These are phyloP conservation scores for Cladochytrium replicatum DNA, from an alignment of 192 early-diverging fungal species.

Conservation along the genomic window DNA sequence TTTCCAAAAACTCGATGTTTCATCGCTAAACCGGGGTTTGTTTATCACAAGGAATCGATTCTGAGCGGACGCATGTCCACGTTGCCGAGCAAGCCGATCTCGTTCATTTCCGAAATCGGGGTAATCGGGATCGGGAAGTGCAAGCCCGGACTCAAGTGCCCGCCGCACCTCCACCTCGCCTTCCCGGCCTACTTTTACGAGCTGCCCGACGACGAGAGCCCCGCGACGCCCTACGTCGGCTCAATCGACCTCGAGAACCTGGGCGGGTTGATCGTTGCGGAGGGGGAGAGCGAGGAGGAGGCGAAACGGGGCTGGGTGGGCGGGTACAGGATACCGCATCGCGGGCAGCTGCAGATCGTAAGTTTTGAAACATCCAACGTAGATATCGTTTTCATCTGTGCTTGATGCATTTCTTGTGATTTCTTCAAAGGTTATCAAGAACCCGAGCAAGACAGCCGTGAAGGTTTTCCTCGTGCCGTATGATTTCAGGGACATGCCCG, in stretches of 20 bases:
- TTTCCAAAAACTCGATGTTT: no score
- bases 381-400: background rate
- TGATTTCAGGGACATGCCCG: conserved; percentile 66
- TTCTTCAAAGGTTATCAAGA: conserved; percentile 55
- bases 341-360: conserved; percentile 68
- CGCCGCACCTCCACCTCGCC: conserved; percentile 48
- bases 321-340: conserved; percentile 55
- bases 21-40: no score
- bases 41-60: no score
- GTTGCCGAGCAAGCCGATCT: conserved; percentile 60
- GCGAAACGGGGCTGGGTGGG: no score
- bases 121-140: conserved; percentile 57
- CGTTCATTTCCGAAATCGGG: conserved; percentile 61
- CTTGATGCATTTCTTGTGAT: background rate
- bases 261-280: no score
- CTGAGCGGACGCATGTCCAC: conserved; percentile 68
- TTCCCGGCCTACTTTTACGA: conserved; percentile 75
- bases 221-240: conserved; percentile 63
- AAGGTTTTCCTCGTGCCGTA: conserved; percentile 74
- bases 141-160: conserved; percentile 51
- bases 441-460: conserved; percentile 62
- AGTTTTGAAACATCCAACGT: conserved; percentile 12
- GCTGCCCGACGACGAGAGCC: conserved; percentile 39
- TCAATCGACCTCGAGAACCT: conserved; percentile 48
- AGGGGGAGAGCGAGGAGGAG: no score